Evolutionary conservation across 2,329 filamentous ascomycete species (phyloP), one percentile per base, ranked within the genome.

Genomic region (Ophiocordyceps australis): DNA sequence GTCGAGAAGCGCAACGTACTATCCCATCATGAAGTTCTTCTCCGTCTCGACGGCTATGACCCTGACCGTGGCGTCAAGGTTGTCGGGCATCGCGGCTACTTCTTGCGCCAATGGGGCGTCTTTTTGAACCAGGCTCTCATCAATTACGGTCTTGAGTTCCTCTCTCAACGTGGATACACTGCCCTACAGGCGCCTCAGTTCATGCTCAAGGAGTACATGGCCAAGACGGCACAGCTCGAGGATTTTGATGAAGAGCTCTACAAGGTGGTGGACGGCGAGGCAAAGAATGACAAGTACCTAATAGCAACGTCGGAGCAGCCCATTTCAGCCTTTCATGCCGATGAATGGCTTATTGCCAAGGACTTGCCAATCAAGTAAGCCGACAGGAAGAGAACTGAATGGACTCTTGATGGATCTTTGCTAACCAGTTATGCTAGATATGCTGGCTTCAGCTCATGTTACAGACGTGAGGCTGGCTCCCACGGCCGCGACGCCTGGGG

Each of bases 171-270:
- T 50, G 83, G 78, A 29, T 92, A 83, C 53, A 82, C 66, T 17
- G 74, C 80, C 7, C 71, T 86, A 36, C 80, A 89, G 45, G 77
- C 86, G 2, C 85, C 85, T 2, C 83, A 82, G 45, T 91, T 98
- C 61, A 93, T 95, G 80, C 67, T 86, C 34, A 79, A 80, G 51
- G 80, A 92, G 26, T 76, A 82, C 49, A 98, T 98, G 89, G 85
- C 79, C 32, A 95, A 95, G 63, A 98, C 89, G 0, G 89, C 89
- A 3, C 89, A 98, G 55, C 71, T 98, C 15, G 83, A 89, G 38
- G 80, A 94, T 43, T 98, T 98, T 43, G 89, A 98, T 45, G 89
- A 95, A 50, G 86, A 95, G 52, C 61, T 98, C 26, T 98, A 98
- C 65, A 95, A 95, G 57, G 86, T 98, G 14, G 73, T 86, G 37